These are phyloP conservation scores for Podila clonocystis DNA, from an alignment of 192 early-diverging fungal species.

Conservation along the genomic window DNA sequence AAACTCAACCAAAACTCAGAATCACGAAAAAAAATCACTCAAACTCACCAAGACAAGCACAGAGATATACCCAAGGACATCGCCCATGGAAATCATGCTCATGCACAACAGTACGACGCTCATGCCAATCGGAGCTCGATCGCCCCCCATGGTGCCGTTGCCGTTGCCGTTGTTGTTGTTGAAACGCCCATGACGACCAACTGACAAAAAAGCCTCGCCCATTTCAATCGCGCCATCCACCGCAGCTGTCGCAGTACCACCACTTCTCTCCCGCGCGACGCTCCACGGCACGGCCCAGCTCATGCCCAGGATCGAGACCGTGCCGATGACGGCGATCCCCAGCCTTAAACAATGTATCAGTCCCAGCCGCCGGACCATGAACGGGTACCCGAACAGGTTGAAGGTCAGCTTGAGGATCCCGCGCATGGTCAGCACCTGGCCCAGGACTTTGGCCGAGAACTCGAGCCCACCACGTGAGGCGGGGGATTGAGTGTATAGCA, in stretches of 20 bases:
- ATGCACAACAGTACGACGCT: constrained; percentile 15
- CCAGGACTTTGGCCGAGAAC: constrained; percentile 20
- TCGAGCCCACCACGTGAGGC: constrained; percentile 20
- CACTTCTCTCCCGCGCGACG: not conserved
- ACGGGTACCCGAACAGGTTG: constrained; percentile 22
- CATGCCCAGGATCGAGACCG: constrained; percentile 19
- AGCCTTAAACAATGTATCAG: constrained; percentile 14
- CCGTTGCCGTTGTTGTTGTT: not conserved
- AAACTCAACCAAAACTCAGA: not conserved
- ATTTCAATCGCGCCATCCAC: not conserved
- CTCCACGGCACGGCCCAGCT: constrained; percentile 24
- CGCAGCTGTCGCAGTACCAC: no score
- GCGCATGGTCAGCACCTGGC: constrained; percentile 25
- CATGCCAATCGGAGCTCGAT: constrained; percentile 10
- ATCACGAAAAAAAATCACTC: not conserved
- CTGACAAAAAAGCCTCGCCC: not conserved
- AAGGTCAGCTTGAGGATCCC: constrained; percentile 28
- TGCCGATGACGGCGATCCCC: constrained; percentile 20
- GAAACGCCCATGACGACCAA: not conserved
- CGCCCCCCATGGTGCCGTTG: not conserved
- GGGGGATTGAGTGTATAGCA: constrained; percentile 38
- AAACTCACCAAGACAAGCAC: constrained; percentile 30
- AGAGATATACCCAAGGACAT: constrained; percentile 37
- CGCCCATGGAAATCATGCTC: constrained; percentile 31
- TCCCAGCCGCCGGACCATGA: constrained; percentile 16